A percentile compares a stretch with the other conserved stretches of the same genome.
phyloP scores from a whole-genome alignment of 352 stramenopile species.

The Phytophthora kernoviae region DNA sequence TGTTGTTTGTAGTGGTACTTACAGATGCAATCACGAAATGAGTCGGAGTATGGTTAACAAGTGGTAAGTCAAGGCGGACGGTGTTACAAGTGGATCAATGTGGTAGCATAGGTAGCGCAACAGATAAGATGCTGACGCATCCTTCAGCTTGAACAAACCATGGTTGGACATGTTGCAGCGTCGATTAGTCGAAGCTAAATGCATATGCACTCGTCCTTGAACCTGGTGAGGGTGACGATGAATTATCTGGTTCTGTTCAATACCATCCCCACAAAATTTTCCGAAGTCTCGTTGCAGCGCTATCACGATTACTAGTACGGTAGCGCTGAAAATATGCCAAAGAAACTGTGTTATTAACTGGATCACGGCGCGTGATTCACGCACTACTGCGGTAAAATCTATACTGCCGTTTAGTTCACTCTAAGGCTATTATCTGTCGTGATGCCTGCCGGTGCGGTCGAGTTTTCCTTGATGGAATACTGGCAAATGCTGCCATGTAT shows the following conservation, averaged over 20 bases:
- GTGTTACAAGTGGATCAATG: too few species aligned
- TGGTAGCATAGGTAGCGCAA: not conserved
- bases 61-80: too few species aligned
- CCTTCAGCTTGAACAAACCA: not conserved
- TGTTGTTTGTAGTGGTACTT: conserved; percentile 2
- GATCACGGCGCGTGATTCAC: too few species aligned
- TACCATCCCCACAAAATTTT: too few species aligned
- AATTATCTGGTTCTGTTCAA: too few species aligned
- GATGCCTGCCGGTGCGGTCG: conserved; percentile 10
- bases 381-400: too few species aligned
- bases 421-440: not conserved
- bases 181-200: not conserved
- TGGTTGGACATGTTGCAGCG: not conserved
- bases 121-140: not conserved
- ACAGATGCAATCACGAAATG: conserved; percentile 13
- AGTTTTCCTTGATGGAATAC: conserved; percentile 24
- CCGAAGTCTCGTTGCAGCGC: too few species aligned
- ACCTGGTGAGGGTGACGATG: not conserved
- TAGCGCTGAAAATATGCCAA: too few species aligned
- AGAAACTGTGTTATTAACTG: too few species aligned
- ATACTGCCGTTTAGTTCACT: too few species aligned
- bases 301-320: too few species aligned
- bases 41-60: not conserved
- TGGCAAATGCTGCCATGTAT: conserved; percentile 14
- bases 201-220: not conserved